A percentile compares a stretch with the other conserved stretches of the same genome.
phyloP scores from a whole-genome alignment of 2,329 filamentous ascomycete species.

The Sclerotinia glacialis region DNA sequence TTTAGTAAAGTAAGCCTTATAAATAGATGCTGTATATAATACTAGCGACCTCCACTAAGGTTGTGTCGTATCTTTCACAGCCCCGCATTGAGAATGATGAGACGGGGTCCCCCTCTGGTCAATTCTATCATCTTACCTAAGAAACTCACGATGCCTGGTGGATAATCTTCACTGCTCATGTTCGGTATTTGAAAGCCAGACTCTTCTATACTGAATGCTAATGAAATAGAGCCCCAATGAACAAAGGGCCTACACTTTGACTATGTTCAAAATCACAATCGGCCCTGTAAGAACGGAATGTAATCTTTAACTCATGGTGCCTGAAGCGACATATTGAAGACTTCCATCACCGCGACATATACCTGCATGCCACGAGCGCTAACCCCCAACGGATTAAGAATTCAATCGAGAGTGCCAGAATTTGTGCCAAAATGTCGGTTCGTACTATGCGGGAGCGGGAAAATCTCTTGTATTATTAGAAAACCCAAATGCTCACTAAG shows the following conservation, averaged over 20 bases:
- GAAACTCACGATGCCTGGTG: slow-evolving; percentile 6
- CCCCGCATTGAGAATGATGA: neutral
- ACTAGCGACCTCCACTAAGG: too few species aligned
- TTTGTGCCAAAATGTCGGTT: neutral
- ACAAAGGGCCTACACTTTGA: neutral
- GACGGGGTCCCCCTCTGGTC: neutral
- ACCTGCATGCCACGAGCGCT: neutral
- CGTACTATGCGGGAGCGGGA: neutral
- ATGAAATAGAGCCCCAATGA: neutral
- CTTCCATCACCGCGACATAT: neutral
- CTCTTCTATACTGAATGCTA: neutral
- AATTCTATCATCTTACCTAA: neutral
- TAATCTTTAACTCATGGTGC: neutral
- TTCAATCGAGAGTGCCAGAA: neutral
- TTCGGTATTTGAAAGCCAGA: slow-evolving; percentile 1
- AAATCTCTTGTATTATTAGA: neutral
- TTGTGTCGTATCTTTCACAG: neutral
- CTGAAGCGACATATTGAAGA: neutral
- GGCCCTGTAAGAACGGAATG: neutral
- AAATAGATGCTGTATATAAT: too few species aligned
- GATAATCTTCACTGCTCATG: neutral
- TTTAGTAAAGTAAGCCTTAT: too few species aligned
- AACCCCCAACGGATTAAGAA: neutral
- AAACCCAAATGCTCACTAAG: neutral
- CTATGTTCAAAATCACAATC: neutral